Evolutionary conservation across 352 stramenopile species (phyloP).

Genomic region (Hyaloperonospora arabidopsidis): DNA sequence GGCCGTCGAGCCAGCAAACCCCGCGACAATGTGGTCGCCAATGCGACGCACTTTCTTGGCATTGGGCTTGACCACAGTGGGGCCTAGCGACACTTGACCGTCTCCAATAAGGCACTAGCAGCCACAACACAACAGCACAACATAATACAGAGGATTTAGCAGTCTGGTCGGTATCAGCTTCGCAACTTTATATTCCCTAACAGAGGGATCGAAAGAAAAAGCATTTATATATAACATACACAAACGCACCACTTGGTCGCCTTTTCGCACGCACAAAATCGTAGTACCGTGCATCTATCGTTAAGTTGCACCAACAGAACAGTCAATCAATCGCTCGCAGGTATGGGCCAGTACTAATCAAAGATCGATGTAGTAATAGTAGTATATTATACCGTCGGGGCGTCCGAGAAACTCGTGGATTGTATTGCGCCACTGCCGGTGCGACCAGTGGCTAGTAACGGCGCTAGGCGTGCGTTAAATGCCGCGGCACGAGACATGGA

Average conservation of each 20-base stretch:
- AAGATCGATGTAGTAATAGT: background rate
- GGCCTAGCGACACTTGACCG: conserved; percentile 95
- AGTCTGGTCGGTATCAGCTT: no score
- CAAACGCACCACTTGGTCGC: conserved; percentile 91
- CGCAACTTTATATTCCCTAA: no score
- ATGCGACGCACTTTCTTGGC: conserved; percentile 96
- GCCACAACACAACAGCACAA: background rate
- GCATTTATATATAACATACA: background rate
- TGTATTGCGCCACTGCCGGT: conserved; percentile 16
- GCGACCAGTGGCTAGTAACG: conserved; percentile 10
- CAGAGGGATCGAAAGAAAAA: no score
- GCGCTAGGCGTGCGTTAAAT: conserved; percentile 15
- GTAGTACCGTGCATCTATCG: conserved; percentile 91
- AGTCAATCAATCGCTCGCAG: no score
- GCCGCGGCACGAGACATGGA: conserved; percentile 47
- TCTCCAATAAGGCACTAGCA: conserved; percentile 92
- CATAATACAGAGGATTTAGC: no score
- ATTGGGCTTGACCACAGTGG: conserved; percentile 96
- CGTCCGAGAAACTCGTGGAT: conserved; percentile 42
- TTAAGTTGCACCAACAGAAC: conserved; percentile 1
- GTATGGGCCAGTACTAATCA: no score
- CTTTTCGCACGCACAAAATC: conserved; percentile 97
- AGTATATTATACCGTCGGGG: conserved; percentile 33
- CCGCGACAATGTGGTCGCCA: conserved; percentile 91
- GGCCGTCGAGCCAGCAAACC: conserved; percentile 95